Evolutionary conservation across 129 eudicot species (phyloP).

Genomic region (Arctium minus): DNA sequence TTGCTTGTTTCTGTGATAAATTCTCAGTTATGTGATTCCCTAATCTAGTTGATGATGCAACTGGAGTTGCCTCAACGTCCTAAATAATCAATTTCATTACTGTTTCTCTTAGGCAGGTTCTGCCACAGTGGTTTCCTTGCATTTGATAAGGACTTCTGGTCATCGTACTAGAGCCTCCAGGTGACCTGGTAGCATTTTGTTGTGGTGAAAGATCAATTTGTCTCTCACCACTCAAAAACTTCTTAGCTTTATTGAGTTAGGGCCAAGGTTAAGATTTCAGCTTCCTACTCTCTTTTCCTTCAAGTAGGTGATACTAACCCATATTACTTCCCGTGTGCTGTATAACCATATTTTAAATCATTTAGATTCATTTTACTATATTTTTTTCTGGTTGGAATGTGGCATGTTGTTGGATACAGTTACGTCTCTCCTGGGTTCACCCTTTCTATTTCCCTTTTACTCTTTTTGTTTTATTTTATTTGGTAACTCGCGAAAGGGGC

Average conservation of each 20-base stretch:
- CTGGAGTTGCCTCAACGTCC: background rate
- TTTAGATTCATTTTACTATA: background rate
- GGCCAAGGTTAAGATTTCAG: background rate
- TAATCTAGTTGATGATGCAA: background rate
- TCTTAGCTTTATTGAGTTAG: background rate
- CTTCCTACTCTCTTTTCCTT: background rate
- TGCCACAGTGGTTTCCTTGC: constrained; percentile 6
- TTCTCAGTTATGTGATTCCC: background rate
- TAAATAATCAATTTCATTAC: background rate
- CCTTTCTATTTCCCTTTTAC: background rate
- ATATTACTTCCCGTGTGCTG: background rate
- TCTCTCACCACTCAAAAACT: background rate
- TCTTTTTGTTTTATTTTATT: background rate
- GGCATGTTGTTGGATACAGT: constrained; percentile 2
- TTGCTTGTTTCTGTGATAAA: background rate
- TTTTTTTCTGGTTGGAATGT: background rate
- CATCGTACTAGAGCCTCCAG: background rate
- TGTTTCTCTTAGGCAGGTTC: background rate
- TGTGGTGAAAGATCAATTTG: background rate
- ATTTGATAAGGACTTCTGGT: background rate
- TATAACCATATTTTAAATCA: background rate
- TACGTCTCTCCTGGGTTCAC: constrained; percentile 1
- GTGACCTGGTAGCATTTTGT: background rate
- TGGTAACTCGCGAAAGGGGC: background rate
- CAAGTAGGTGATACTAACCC: background rate